Percentiles rank a stretch among this genome's conserved stretches.
Conservation (phyloP, 2,329 filamentous ascomycete species). For the Huntiella moniliformis region DNA sequence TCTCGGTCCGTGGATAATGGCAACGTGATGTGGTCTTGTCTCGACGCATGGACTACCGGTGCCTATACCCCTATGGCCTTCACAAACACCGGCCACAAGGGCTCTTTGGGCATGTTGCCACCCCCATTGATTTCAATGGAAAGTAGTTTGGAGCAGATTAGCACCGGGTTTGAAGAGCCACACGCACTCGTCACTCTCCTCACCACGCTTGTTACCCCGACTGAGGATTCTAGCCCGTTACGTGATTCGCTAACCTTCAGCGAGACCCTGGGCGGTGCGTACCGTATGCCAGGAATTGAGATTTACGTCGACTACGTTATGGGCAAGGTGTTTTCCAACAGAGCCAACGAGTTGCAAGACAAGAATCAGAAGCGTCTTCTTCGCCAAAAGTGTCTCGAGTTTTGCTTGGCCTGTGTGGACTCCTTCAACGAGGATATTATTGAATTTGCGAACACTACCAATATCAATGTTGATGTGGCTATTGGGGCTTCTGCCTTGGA, state of each 20-base stretch:
- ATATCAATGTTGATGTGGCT: conserved; percentile 53
- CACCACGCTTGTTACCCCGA: conserved; percentile 49
- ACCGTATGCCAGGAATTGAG: conserved; percentile 67
- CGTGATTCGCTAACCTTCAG: conserved; percentile 72
- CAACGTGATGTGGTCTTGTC: conserved; percentile 56
- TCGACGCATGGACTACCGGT: conserved; percentile 66
- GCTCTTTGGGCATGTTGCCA: conserved; percentile 12
- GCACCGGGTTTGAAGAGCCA: conserved; percentile 65
- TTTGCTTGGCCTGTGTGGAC: conserved; percentile 58
- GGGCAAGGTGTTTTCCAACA: conserved; percentile 55
- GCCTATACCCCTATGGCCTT: conserved; percentile 22
- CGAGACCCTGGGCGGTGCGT: conserved; percentile 59
- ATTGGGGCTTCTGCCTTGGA: conserved; percentile 58
- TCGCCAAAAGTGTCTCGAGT: conserved; percentile 64
- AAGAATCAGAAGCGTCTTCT: conserved; percentile 53
- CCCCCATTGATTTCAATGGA: conserved; percentile 28
- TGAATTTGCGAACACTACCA: conserved; percentile 62
- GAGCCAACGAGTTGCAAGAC: conserved; percentile 45
- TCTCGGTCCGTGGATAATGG: conserved; percentile 51
- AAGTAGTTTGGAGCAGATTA: conserved; percentile 53
- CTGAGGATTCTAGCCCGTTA: conserved; percentile 38
- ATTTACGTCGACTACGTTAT: conserved; percentile 84
- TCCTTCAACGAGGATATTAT: conserved; percentile 93
- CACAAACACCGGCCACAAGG: conserved; percentile 13
- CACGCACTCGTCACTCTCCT: conserved; percentile 69